Base-by-base conservation (phyloP, 2,329 filamentous ascomycete genomes). In the Amylocarpus encephaloides region DNA sequence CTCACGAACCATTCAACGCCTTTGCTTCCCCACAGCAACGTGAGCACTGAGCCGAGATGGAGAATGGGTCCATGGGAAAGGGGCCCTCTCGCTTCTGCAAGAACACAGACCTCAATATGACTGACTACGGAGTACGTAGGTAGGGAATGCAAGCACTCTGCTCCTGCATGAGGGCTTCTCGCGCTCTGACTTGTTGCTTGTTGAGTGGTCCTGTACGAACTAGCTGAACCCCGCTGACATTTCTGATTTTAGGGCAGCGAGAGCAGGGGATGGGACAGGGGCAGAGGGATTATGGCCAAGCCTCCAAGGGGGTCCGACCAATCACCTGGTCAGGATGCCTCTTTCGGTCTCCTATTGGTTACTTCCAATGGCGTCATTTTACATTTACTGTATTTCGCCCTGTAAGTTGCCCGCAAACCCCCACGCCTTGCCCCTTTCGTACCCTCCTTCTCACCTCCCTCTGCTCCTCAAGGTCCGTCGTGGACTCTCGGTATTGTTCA, bases 51-150 rank as follows among this genome's bases (percentile, higher is more conserved):
- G 40, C 47, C 10, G 30, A 34, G 22, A 26, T 26, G 16, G 16
- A 29, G 40, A 11, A 39, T 6, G 22, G 44, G 42, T n/a, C n/a
- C n/a, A n/a, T n/a, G n/a, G n/a, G n/a, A n/a, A 40, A 48, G 29
- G 44, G 44, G 9, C 19, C 30, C n/a, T 29, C 29, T 45, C 45
- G 22, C 51, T 55, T 46, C 52, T 61, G 54, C 57, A 60, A 56
- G 40, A 50, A 55, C 55, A 60, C 59, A 59, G 54, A 56, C 53
- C 48, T 35, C 33, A 40, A 56, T 43, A 49, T n/a, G n/a, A n/a
- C n/a, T n/a, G n/a, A n/a, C n/a, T n/a, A 41, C 30, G 3, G 39
- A 19, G 13, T 6, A 22, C 30, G 2, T 2, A 10, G 19, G 13
- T 29, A 36, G 15, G 15, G 41, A 15, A 3, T 44, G 11, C 34